Evolutionary conservation across 768 basidiomycete genomes (phyloP).

Genomic region (Sporobolomyces roseus): DNA sequence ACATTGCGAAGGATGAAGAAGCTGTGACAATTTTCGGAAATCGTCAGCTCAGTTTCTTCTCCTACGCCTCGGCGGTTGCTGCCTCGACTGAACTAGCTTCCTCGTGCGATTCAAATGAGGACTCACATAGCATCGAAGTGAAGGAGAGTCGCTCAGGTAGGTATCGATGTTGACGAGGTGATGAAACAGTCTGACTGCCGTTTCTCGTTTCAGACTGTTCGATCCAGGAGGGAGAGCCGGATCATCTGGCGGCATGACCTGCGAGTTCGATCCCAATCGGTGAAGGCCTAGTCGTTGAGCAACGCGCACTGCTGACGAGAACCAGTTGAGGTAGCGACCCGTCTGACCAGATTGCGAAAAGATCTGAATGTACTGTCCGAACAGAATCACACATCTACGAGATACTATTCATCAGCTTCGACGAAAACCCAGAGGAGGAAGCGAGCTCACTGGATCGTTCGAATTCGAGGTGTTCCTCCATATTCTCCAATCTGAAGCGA

Average conservation of each 20-base stretch:
- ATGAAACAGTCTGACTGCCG: slow-evolving; percentile 26
- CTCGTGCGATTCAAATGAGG: no score
- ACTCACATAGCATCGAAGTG: slow-evolving; percentile 35
- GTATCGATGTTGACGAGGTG: slow-evolving; percentile 32
- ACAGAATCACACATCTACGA: slow-evolving; percentile 13
- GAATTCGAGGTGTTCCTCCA: slow-evolving; percentile 37
- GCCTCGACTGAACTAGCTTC: no score
- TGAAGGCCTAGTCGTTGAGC: slow-evolving; percentile 38
- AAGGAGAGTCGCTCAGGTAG: slow-evolving; percentile 33
- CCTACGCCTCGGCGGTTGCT: no score
- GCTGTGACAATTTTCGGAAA: slow-evolving; percentile 21
- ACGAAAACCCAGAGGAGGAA: neutral
- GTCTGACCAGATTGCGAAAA: slow-evolving; percentile 30
- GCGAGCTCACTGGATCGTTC: slow-evolving; percentile 31
- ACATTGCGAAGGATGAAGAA: slow-evolving; percentile 39
- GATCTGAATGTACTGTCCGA: slow-evolving; percentile 38
- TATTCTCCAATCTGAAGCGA: slow-evolving; percentile 39
- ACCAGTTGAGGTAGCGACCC: slow-evolving; percentile 36
- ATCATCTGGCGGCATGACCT: slow-evolving; percentile 38
- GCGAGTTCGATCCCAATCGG: slow-evolving; percentile 22
- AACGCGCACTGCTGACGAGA: slow-evolving; percentile 28
- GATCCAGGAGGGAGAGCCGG: slow-evolving; percentile 36
- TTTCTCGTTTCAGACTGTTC: slow-evolving; percentile 37
- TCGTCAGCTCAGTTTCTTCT: no score
- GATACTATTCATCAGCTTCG: neutral